These are phyloP conservation scores for Nakazawaea ambrosiae DNA, from an alignment of 805 yeast species.

Conservation along the genomic window DNA sequence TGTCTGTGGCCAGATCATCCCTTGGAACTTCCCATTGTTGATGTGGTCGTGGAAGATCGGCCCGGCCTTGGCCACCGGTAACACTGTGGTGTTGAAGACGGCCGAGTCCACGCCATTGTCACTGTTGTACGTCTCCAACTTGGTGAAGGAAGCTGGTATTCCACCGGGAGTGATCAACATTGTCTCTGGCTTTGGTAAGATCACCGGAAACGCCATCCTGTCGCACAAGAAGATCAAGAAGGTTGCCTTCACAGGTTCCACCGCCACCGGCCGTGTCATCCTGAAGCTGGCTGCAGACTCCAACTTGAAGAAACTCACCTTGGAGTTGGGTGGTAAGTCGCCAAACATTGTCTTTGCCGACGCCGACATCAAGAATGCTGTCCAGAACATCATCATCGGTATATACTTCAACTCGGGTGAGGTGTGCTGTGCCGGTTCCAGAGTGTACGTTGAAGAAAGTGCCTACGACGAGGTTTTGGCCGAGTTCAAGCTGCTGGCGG, in stretches of 20 bases:
- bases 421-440: conserved; percentile 89
- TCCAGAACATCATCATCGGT: conserved; percentile 63
- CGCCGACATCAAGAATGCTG: conserved; percentile 60
- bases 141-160: conserved; percentile 75
- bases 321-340: conserved; percentile 88
- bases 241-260: conserved; percentile 93
- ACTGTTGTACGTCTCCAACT: conserved; percentile 66
- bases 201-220: conserved; percentile 76
- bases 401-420: conserved; percentile 88
- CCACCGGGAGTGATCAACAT: conserved; percentile 90
- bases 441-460: conserved; percentile 73
- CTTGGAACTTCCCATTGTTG: conserved; percentile 94
- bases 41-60: conserved; percentile 95
- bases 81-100: conserved; percentile 79
- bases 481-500: conserved; percentile 44
- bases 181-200: conserved; percentile 80
- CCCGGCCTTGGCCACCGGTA: conserved; percentile 89
- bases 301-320: conserved; percentile 66
- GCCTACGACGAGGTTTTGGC: conserved; percentile 61
- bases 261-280: conserved; percentile 74
- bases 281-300: conserved; percentile 66
- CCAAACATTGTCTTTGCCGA: conserved; percentile 80
- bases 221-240: conserved; percentile 77
- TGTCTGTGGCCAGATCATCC: conserved; percentile 92
- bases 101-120: conserved; percentile 92